Evolutionary conservation across 805 yeast genomes (phyloP).

Genomic region (Metschnikowia reukaufii): DNA sequence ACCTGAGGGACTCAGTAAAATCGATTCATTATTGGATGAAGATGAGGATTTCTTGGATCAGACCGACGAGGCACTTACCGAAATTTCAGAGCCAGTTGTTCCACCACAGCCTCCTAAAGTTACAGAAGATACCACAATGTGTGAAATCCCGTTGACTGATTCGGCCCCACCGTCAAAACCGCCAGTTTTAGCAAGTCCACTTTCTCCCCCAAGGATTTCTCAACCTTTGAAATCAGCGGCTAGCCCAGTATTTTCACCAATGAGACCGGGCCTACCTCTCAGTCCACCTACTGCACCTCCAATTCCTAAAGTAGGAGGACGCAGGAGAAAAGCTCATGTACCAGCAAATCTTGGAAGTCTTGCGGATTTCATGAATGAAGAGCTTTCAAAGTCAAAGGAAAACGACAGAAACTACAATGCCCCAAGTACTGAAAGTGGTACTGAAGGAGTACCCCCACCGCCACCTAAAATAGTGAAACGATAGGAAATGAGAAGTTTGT

Average conservation of each 20-base stretch:
- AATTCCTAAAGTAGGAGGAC: slow-evolving; percentile 16
- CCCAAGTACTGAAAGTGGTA: not conserved
- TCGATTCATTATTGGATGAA: slow-evolving; percentile 8
- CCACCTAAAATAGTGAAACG: slow-evolving; percentile 24
- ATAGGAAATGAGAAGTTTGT: not conserved
- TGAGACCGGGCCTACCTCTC: slow-evolving; percentile 1
- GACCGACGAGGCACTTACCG: not conserved
- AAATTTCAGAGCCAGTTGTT: not conserved
- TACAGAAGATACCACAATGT: not conserved
- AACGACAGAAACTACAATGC: slow-evolving; percentile 25
- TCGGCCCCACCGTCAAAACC: not conserved
- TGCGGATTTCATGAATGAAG: slow-evolving; percentile 44
- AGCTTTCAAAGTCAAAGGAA: slow-evolving; percentile 41
- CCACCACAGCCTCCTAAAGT: not conserved
- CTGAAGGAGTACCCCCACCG: slow-evolving; percentile 20
- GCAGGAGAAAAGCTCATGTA: slow-evolving; percentile 31
- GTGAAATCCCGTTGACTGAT: slow-evolving; percentile 7
- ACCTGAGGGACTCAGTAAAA: not conserved
- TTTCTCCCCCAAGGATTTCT: not conserved
- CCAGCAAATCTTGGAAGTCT: slow-evolving; percentile 27
- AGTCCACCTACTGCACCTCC: slow-evolving; percentile 11
- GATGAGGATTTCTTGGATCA: slow-evolving; percentile 11
- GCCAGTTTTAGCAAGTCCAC: not conserved
- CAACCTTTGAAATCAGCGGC: not conserved
- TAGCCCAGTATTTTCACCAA: slow-evolving; percentile 9